Conservation (phyloP, 495 filamentous ascomycete genomes). For the Podospora tetraspora region DNA sequence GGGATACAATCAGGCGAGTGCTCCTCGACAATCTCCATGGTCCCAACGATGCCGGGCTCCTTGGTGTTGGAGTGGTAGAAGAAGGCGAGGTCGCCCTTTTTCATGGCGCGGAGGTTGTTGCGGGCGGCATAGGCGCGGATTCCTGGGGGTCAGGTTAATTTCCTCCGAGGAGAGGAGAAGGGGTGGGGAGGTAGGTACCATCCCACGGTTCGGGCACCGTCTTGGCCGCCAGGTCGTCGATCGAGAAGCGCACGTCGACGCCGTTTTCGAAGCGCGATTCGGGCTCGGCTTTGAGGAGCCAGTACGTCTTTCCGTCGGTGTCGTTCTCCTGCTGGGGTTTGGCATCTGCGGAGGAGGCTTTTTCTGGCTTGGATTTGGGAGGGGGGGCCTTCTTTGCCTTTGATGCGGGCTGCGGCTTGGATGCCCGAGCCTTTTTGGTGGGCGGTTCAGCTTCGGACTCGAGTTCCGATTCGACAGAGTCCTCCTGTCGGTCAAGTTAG, state of each 20-base stretch:
- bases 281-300: constrained; percentile 96
- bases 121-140: constrained; percentile 56
- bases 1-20: constrained; percentile 68
- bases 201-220: constrained; percentile 83
- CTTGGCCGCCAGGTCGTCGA: constrained; percentile 74
- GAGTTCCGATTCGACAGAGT: neutral
- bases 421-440: constrained; percentile 6
- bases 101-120: constrained; percentile 88
- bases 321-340: neutral
- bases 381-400: neutral
- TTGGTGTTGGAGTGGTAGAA: constrained; percentile 98
- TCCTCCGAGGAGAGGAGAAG: too few relatives aligned
- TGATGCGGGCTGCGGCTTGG: constrained; percentile 3
- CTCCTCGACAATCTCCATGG: constrained; percentile 86
- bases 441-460: constrained; percentile 9
- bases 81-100: constrained; percentile 84
- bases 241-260: constrained; percentile 85
- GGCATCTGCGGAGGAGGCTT: neutral
- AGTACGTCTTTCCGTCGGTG: constrained; percentile 51
- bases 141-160: constrained; percentile 28
- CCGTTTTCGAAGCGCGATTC: constrained; percentile 81
- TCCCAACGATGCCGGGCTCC: constrained; percentile 82
- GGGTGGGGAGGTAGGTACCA: constrained; percentile 43
- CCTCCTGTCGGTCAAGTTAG: neutral
- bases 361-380: neutral